These are phyloP conservation scores for Aegilops speltoides DNA, from an alignment of 176 grass and related monocot species.

Conservation along the genomic window DNA sequence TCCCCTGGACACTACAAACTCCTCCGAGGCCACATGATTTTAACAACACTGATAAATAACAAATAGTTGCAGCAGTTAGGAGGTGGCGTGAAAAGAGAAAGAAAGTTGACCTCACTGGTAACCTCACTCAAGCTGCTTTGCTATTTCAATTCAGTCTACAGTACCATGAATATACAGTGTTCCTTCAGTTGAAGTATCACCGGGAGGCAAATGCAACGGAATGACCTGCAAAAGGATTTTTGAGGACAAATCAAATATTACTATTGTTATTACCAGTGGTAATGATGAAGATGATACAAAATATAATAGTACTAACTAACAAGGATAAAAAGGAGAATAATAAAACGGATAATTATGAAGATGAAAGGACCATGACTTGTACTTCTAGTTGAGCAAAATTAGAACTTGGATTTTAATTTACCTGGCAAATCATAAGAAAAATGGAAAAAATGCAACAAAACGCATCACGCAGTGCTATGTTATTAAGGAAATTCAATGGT, in stretches of 20 bases:
- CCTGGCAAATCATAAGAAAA: too few relatives aligned
- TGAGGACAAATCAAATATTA: neutral
- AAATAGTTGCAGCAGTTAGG: slow-evolving; percentile 16
- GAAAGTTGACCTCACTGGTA: slow-evolving; percentile 75
- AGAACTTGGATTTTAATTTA: too few relatives aligned
- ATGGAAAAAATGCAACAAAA: too few relatives aligned
- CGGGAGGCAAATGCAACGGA: slow-evolving; percentile 86
- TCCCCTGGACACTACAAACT: too few relatives aligned
- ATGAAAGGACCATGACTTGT: too few relatives aligned
- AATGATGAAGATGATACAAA: slow-evolving; percentile 2
- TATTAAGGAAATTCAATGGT: too few relatives aligned
- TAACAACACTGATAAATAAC: slow-evolving; percentile 23
- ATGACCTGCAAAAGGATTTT: slow-evolving; percentile 56
- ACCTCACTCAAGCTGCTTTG: slow-evolving; percentile 93
- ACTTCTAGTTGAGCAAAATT: too few relatives aligned
- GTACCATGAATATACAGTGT: slow-evolving; percentile 95
- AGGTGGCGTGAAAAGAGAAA: slow-evolving; percentile 13
- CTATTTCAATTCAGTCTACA: slow-evolving; percentile 73
- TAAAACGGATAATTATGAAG: too few relatives aligned
- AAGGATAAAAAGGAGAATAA: too few relatives aligned
- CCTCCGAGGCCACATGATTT: slow-evolving; percentile 13
- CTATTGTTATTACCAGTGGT: neutral
- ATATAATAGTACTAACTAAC: neutral
- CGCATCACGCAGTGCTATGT: too few relatives aligned
- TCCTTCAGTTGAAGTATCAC: slow-evolving; percentile 80